Evolutionary conservation across 129 eudicot genomes (phyloP).

Genomic region (Lonicera japonica): DNA sequence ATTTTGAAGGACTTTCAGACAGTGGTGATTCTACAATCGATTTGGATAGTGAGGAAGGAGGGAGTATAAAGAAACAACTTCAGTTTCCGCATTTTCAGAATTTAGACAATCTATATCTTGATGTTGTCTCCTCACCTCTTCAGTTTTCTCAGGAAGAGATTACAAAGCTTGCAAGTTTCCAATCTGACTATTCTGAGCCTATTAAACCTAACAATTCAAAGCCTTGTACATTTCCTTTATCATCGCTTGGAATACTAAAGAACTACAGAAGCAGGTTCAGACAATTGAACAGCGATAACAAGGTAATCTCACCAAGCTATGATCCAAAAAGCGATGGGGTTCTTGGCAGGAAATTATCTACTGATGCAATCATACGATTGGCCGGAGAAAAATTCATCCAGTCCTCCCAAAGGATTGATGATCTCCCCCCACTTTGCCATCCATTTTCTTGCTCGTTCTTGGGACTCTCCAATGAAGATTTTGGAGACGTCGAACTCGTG

Average conservation of each 20-base stretch:
- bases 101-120: too few relatives aligned
- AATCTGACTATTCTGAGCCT: conserved; percentile 14
- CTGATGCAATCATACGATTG: conserved; percentile 37
- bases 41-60: neutral
- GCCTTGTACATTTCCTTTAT: neutral
- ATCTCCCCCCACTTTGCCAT: conserved; percentile 24
- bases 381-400: conserved; percentile 53
- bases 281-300: neutral
- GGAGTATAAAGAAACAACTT: neutral
- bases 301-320: neutral
- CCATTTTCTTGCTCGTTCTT: conserved; percentile 26
- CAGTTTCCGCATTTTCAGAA: neutral
- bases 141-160: conserved; percentile 2
- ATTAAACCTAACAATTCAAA: conserved; percentile 1
- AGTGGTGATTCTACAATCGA: neutral
- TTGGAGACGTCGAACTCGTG: conserved; percentile 34
- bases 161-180: neutral
- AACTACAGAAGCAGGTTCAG: conserved; percentile 3
- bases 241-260: conserved; percentile 1
- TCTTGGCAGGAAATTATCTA: conserved; percentile 17
- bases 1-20: neutral
- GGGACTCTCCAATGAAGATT: conserved; percentile 30
- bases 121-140: neutral
- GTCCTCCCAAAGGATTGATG: conserved; percentile 17
- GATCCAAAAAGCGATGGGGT: neutral